phyloP scores from a whole-genome alignment of 2,329 filamentous ascomycete species.

The Shiraia bambusicola region DNA sequence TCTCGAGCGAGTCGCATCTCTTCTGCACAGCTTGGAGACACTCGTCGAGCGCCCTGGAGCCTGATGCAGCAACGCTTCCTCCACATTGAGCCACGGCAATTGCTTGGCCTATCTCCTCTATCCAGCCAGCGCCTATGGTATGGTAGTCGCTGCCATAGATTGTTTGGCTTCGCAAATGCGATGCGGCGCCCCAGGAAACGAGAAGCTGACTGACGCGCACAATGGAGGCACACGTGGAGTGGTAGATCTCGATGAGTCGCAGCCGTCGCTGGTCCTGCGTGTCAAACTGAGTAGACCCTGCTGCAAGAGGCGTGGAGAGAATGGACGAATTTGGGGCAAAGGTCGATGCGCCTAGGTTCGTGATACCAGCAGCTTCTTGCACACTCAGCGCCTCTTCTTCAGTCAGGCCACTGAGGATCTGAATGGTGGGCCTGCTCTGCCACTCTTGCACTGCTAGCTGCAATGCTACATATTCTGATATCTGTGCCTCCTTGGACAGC shows the following conservation, averaged over 20 bases:
- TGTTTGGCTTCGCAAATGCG: slow-evolving; percentile 29
- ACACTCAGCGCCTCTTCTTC: slow-evolving; percentile 76
- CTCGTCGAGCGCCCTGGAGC: slow-evolving; percentile 27
- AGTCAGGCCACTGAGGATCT: slow-evolving; percentile 71
- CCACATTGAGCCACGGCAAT: slow-evolving; percentile 39
- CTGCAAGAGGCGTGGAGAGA: slow-evolving; percentile 29
- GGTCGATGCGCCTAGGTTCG: slow-evolving; percentile 59
- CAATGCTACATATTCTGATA: slow-evolving; percentile 81
- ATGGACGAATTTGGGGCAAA: slow-evolving; percentile 49
- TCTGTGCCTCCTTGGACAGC: slow-evolving; percentile 74
- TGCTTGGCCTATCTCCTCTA: slow-evolving; percentile 36
- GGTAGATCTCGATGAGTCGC: slow-evolving; percentile 70
- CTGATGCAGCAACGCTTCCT: slow-evolving; percentile 40
- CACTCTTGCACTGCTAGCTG: slow-evolving; percentile 80
- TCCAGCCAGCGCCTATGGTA: slow-evolving; percentile 31
- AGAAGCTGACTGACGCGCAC: slow-evolving; percentile 41
- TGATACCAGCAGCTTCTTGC: slow-evolving; percentile 69
- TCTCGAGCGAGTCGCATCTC: slow-evolving; percentile 50
- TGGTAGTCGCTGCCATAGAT: slow-evolving; percentile 34
- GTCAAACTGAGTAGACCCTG: slow-evolving; percentile 53
- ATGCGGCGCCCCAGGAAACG: slow-evolving; percentile 35
- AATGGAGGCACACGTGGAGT: slow-evolving; percentile 67
- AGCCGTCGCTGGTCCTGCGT: slow-evolving; percentile 62
- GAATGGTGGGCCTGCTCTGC: slow-evolving; percentile 73
- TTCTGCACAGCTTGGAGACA: slow-evolving; percentile 53